phyloP scores from a whole-genome alignment of 768 basidiomycete genomes.

The Pleurotus djamor region DNA sequence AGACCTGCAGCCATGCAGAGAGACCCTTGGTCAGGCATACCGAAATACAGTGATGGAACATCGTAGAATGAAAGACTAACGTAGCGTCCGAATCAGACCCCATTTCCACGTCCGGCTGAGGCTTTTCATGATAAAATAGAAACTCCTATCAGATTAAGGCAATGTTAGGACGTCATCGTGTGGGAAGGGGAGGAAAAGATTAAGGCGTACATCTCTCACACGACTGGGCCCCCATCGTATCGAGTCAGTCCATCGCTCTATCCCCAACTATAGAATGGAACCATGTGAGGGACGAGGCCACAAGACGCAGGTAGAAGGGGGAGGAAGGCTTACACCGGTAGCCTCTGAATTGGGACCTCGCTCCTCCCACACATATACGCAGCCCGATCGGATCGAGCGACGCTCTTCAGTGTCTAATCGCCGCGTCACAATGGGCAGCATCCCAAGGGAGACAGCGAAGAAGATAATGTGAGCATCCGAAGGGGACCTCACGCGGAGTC shows the following conservation, averaged over 20 bases:
- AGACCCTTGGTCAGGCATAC: not conserved
- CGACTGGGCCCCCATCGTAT: constrained; percentile 79
- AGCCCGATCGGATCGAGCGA: constrained; percentile 65
- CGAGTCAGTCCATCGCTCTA: constrained; percentile 83
- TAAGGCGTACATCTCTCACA: constrained; percentile 61
- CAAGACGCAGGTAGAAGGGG: constrained; percentile 1
- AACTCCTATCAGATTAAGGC: constrained; percentile 53
- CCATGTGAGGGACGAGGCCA: constrained; percentile 7
- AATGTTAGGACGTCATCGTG: constrained; percentile 10
- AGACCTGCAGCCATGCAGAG: constrained; percentile 3
- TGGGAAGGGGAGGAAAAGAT: constrained; percentile 9
- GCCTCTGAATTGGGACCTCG: constrained; percentile 65
- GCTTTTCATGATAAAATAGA: constrained; percentile 72
- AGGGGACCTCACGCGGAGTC: constrained; percentile 60
- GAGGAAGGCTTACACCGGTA: constrained; percentile 50
- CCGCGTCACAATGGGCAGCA: constrained; percentile 66
- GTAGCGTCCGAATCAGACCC: constrained; percentile 49
- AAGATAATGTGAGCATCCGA: constrained; percentile 74
- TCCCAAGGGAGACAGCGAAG: constrained; percentile 59
- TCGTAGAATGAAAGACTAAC: constrained; percentile 28
- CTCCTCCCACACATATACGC: constrained; percentile 85
- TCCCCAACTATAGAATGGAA: constrained; percentile 49
- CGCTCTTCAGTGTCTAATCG: constrained; percentile 78
- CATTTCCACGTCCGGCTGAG: constrained; percentile 42
- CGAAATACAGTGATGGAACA: constrained; percentile 3